Evolutionary conservation across 495 filamentous ascomycete species (phyloP), one percentile per base, ranked within the genome.

Genomic region (Evernia prunastri): DNA sequence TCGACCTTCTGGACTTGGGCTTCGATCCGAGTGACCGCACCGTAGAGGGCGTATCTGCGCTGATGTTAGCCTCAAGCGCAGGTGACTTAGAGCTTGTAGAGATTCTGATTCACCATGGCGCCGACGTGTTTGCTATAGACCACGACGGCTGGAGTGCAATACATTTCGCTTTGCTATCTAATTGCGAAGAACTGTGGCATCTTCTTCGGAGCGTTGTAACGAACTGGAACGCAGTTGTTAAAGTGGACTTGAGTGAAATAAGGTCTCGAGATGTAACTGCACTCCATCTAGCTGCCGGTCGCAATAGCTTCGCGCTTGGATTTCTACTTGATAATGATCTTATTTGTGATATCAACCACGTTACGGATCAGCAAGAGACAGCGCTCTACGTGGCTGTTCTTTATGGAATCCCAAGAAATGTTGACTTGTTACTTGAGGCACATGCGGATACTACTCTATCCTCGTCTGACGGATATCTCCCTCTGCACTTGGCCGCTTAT

Each of bases 271-370:
- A 49, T 9, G 45, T 23, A 9, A 35, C 53, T 6, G 53, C 43
- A 33, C 63, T 65, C 54, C 56, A 65, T 56, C 10, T 51, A 27
- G 63, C 63, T 29, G 42, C 56, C 25, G 5, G 29, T 20, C 31
- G 23, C 8, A 18, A 42, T 42, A 31, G 35, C 37, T 17, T 12
- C 27, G 58, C 47, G 20, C 18, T 65, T 4, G 29, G 54, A n/a
- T 60, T 51, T 20, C 63, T 65, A 15, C 63, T 65, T 18, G 39
- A 15, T 9, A 27, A 65, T 23, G 12, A 60, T 35, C 42, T 65
- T 42, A 54, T 60, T 11, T 8, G 4, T 49, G 58, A 54, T 15
- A 53, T 53, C 37, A 60, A 65, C 27, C 3, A 33, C n/a, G 7
- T 60, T 36, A 60, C 63, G 11, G 8, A 60, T 31, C 7, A 23